These are phyloP conservation scores for Neurospora sp. DNA, from an alignment of 2,329 filamentous ascomycete species.

Conservation along the genomic window DNA sequence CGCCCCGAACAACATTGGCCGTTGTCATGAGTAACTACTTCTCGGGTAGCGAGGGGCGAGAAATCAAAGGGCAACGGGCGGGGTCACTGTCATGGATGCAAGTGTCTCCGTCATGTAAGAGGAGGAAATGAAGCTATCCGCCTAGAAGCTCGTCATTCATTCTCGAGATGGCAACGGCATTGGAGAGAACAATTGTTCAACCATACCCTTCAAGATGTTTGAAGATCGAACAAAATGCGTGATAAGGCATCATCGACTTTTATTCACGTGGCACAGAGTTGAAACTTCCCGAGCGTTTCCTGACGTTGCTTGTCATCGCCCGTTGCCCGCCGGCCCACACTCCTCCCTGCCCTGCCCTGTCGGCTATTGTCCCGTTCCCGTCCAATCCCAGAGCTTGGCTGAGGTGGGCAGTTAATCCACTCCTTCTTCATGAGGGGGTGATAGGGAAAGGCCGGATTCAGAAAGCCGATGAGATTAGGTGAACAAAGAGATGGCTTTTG, in stretches of 20 bases:
- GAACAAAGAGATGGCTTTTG: background rate
- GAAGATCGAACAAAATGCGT: background rate
- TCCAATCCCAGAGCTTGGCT: background rate
- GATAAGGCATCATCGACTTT: background rate
- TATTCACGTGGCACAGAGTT: background rate
- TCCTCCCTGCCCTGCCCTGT: background rate
- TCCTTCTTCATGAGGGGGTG: background rate
- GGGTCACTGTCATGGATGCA: background rate
- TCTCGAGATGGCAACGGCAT: background rate
- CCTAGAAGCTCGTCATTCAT: background rate
- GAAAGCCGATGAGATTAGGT: background rate
- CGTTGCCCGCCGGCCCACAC: background rate
- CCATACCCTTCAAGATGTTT: background rate
- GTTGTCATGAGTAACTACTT: background rate
- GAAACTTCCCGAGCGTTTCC: background rate
- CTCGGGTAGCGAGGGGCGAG: background rate
- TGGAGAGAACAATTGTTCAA: background rate
- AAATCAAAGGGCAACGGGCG: background rate
- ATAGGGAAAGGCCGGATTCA: background rate
- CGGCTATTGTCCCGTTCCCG: background rate
- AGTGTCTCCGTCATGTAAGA: background rate
- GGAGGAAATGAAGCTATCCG: background rate
- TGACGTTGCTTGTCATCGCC: background rate
- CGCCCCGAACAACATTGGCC: background rate
- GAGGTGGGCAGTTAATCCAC: background rate